phyloP scores from a whole-genome alignment of 805 yeast genomes.

The Debaryomyces prosopidis region DNA sequence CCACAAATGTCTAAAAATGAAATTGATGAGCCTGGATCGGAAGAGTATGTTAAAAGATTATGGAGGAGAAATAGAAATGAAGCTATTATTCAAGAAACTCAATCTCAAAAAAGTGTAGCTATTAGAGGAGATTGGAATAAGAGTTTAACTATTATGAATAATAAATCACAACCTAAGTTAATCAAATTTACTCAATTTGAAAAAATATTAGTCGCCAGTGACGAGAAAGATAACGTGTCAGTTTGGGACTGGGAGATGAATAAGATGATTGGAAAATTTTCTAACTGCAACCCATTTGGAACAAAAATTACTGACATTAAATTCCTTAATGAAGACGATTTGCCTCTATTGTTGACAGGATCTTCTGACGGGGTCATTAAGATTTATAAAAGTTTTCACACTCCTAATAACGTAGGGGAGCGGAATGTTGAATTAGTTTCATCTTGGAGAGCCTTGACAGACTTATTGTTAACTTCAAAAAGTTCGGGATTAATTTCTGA shows the following conservation, averaged over 20 bases:
- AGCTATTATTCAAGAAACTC: conserved; percentile 81
- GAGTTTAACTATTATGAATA: conserved; percentile 57
- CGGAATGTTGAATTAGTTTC: conserved; percentile 60
- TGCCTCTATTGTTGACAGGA: conserved; percentile 81
- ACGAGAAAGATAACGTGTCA: conserved; percentile 78
- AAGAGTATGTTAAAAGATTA: conserved; percentile 72
- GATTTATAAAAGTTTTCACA: conserved; percentile 74
- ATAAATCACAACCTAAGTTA: conserved; percentile 76
- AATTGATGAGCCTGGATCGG: conserved; percentile 88
- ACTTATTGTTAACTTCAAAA: conserved; percentile 74
- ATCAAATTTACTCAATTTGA: conserved; percentile 90
- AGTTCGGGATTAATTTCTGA: conserved; percentile 84
- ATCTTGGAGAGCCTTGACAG: conserved; percentile 92
- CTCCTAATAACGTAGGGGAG: conserved; percentile 9
- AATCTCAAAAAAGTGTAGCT: conserved; percentile 82
- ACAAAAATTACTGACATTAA: conserved; percentile 85
- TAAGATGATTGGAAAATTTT: conserved; percentile 62
- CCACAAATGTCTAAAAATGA: conserved; percentile 90
- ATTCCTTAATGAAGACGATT: conserved; percentile 89
- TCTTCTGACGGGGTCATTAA: conserved; percentile 94
- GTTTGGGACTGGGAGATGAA: conserved; percentile 85
- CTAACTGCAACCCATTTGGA: conserved; percentile 83
- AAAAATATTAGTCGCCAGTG: conserved; percentile 73
- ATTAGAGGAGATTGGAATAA: conserved; percentile 84
- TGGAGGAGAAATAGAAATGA: conserved; percentile 95